Conservation (phyloP, 1,284 basidiomycete species). For the Pseudozyma sp. region DNA sequence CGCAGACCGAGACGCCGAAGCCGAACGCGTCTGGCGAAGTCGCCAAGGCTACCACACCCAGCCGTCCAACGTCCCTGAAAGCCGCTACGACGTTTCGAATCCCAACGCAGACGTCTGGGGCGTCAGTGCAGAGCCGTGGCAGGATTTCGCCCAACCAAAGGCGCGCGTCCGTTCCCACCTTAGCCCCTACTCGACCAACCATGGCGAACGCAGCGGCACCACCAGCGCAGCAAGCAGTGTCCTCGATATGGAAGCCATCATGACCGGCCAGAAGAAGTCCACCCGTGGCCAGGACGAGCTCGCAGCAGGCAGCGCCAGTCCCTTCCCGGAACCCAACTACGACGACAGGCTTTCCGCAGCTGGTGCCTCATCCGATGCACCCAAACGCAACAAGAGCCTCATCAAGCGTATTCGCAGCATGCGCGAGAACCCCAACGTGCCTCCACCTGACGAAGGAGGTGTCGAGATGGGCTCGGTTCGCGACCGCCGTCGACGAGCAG, state of each 20-base stretch:
- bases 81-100: slow-evolving; percentile 52
- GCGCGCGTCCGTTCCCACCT: slow-evolving; percentile 33
- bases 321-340: slow-evolving; percentile 58
- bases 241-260: slow-evolving; percentile 64
- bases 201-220: slow-evolving; percentile 45
- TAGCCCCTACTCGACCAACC: slow-evolving; percentile 40
- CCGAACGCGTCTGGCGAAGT: slow-evolving; percentile 44
- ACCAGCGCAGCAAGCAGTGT: slow-evolving; percentile 57
- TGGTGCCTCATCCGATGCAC: slow-evolving; percentile 24
- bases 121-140: slow-evolving; percentile 65
- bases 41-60: slow-evolving; percentile 50
- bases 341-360: slow-evolving; percentile 11
- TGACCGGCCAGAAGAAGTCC: slow-evolving; percentile 57
- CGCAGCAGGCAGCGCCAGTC: slow-evolving; percentile 50
- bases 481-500: slow-evolving; percentile 28
- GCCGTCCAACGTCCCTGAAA: slow-evolving; percentile 44
- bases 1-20: slow-evolving; percentile 44
- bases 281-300: slow-evolving; percentile 20
- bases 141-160: slow-evolving; percentile 64
- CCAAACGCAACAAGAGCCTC: slow-evolving; percentile 60
- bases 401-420: slow-evolving; percentile 61
- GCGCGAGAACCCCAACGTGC: slow-evolving; percentile 60
- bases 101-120: slow-evolving; percentile 66
- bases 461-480: slow-evolving; percentile 47
- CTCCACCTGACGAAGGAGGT: slow-evolving; percentile 50